phyloP scores from a whole-genome alignment of 768 basidiomycete genomes.

The Calocybe cyanea region DNA sequence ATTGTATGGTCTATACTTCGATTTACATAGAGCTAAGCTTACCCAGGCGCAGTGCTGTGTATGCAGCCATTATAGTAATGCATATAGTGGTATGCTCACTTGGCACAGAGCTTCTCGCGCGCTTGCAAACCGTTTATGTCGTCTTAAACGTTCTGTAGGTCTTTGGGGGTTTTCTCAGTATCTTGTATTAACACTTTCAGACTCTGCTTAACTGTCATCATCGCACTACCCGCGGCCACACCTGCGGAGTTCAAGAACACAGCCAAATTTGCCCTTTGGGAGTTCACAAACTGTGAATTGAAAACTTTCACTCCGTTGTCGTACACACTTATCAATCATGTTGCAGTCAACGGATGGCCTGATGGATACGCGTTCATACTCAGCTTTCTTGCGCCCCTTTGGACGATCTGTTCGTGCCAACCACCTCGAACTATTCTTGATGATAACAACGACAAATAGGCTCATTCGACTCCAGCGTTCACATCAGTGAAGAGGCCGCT shows the following conservation, averaged over 20 bases:
- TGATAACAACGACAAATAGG: constrained; percentile 16
- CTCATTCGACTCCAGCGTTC: constrained; percentile 53
- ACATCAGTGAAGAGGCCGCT: constrained; percentile 69
- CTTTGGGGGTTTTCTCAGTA: not conserved
- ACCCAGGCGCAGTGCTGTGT: constrained; percentile 50
- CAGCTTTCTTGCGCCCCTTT: constrained; percentile 40
- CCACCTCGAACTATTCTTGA: too few relatives aligned
- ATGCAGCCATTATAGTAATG: constrained; percentile 54
- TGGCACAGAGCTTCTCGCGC: constrained; percentile 63
- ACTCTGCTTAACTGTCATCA: constrained; percentile 60
- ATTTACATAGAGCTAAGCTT: not conserved
- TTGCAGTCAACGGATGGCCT: constrained; percentile 52
- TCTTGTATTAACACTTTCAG: constrained; percentile 27
- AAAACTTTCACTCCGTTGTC: not conserved
- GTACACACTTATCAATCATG: not conserved
- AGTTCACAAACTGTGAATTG: constrained; percentile 51
- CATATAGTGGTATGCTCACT: constrained; percentile 67
- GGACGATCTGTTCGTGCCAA: constrained; percentile 35
- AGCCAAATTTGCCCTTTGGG: constrained; percentile 33
- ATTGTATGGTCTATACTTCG: constrained; percentile 18
- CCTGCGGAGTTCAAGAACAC: constrained; percentile 57
- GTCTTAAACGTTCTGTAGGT: constrained; percentile 64
- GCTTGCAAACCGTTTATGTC: constrained; percentile 69
- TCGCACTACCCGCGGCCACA: constrained; percentile 65
- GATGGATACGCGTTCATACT: constrained; percentile 55